Conservation (phyloP, 345 rosid genomes). For the Eucalyptus brandiana region DNA sequence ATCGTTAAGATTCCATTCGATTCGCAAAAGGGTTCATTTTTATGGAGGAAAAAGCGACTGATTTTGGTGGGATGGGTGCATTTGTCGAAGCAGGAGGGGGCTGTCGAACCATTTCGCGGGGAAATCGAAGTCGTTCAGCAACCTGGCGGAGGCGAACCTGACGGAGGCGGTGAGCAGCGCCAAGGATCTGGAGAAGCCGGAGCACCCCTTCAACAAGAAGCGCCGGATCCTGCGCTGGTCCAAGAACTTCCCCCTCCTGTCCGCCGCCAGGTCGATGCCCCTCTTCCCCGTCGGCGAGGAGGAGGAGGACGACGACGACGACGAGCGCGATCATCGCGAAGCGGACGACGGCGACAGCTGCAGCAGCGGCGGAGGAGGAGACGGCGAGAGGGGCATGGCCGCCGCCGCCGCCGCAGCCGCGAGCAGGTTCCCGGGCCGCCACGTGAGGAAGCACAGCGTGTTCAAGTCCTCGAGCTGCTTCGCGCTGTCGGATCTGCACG, state of each 20-base stretch:
- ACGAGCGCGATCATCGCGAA: not conserved
- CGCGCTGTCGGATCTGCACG: conserved; percentile 59
- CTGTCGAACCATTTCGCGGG: conserved; percentile 69
- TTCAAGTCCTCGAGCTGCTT: conserved; percentile 53
- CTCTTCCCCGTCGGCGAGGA: conserved; percentile 41
- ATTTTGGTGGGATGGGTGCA: not conserved
- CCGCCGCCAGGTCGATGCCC: conserved; percentile 70
- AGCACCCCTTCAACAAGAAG: conserved; percentile 73
- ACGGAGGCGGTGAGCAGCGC: conserved; percentile 21
- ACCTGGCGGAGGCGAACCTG: conserved; percentile 49
- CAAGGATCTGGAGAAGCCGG: conserved; percentile 52
- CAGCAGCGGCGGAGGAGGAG: not conserved
- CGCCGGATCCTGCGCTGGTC: conserved; percentile 38
- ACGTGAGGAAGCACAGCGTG: not conserved
- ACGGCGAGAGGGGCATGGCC: not conserved
- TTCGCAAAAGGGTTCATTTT: not conserved
- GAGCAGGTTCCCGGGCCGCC: not conserved
- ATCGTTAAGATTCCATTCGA: not conserved
- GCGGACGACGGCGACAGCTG: not conserved
- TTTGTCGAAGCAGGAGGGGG: conserved; percentile 46
- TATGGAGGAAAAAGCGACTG: not conserved
- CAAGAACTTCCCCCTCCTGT: conserved; percentile 12
- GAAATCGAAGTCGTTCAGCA: conserved; percentile 74
- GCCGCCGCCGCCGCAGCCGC: not conserved
- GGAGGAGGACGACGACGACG: conserved; percentile 7